phyloP scores from a whole-genome alignment of 2,329 filamentous ascomycete species.

The Alternaria panax region DNA sequence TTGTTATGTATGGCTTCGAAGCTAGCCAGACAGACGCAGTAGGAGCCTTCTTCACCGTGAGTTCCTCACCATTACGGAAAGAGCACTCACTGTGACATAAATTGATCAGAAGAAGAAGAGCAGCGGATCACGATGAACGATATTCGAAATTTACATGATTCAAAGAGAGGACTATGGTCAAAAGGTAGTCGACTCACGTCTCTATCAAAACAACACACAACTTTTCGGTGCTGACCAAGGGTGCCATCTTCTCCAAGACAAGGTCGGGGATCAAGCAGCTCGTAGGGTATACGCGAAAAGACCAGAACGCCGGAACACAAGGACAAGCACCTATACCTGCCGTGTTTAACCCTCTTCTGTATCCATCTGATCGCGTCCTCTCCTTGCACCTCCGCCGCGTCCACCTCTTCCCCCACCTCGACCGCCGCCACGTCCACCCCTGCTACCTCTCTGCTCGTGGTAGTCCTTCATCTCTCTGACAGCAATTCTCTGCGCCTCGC shows the following conservation, averaged over 20 bases:
- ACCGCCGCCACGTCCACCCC: slow-evolving; percentile 59
- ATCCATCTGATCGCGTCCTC: slow-evolving; percentile 73
- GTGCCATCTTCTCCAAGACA: slow-evolving; percentile 11
- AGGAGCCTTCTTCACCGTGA: no score
- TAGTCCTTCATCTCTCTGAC: slow-evolving; percentile 82
- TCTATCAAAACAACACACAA: neutral
- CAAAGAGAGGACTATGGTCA: neutral
- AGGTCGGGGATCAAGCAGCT: slow-evolving; percentile 12
- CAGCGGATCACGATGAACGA: neutral
- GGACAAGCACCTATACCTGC: neutral
- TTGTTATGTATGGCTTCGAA: no score
- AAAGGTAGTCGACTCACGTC: neutral
- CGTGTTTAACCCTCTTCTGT: slow-evolving; percentile 68
- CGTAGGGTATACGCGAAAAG: slow-evolving; percentile 12
- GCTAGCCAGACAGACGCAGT: no score
- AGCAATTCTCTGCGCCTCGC: slow-evolving; percentile 83
- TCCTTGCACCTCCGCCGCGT: slow-evolving; percentile 49
- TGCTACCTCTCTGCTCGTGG: slow-evolving; percentile 70
- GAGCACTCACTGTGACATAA: no score
- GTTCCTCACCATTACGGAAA: no score
- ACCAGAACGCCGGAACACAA: neutral
- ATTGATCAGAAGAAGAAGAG: no score
- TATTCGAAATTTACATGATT: no score
- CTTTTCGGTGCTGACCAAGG: slow-evolving; percentile 8
- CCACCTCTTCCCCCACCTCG: slow-evolving; percentile 30